Evolutionary conservation across 768 basidiomycete species (phyloP).

Genomic region (Kwoniella sp.): DNA sequence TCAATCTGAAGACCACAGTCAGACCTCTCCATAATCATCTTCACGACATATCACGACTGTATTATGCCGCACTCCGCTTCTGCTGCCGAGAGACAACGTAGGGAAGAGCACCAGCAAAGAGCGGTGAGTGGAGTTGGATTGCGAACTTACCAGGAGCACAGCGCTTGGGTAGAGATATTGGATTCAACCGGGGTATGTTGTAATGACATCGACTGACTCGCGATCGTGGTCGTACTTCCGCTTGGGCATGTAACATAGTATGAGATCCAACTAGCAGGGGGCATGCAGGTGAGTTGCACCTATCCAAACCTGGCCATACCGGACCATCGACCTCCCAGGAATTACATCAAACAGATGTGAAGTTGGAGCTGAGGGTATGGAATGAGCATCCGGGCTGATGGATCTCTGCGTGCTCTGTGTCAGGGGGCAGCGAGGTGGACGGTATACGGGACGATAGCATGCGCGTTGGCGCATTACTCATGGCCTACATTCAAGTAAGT

Average conservation of each 20-base stretch:
- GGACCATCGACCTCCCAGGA: not conserved
- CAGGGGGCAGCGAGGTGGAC: slow-evolving; percentile 53
- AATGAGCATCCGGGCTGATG: too few species aligned
- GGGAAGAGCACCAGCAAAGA: slow-evolving; percentile 49
- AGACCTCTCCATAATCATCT: not conserved
- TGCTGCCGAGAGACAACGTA: slow-evolving; percentile 26
- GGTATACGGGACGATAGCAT: slow-evolving; percentile 43
- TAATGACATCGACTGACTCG: too few species aligned
- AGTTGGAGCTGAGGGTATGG: too few species aligned
- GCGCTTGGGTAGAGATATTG: too few species aligned
- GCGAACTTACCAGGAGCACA: too few species aligned
- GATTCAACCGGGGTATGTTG: too few species aligned
- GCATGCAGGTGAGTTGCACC: slow-evolving; percentile 34
- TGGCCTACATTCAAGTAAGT: slow-evolving; percentile 52
- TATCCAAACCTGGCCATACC: not conserved
- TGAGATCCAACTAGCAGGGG: slow-evolving; percentile 48
- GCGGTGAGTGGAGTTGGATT: slow-evolving; percentile 33
- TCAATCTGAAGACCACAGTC: too few species aligned
- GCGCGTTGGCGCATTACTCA: slow-evolving; percentile 46
- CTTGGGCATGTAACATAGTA: too few species aligned
- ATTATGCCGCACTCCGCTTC: slow-evolving; percentile 21
- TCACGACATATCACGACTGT: not conserved
- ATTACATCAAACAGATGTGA: too few species aligned
- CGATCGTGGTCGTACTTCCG: too few species aligned
- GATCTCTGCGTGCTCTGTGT: too few species aligned